Conservation (phyloP, 352 stramenopile genomes). For the Phytophthora brassicae region DNA sequence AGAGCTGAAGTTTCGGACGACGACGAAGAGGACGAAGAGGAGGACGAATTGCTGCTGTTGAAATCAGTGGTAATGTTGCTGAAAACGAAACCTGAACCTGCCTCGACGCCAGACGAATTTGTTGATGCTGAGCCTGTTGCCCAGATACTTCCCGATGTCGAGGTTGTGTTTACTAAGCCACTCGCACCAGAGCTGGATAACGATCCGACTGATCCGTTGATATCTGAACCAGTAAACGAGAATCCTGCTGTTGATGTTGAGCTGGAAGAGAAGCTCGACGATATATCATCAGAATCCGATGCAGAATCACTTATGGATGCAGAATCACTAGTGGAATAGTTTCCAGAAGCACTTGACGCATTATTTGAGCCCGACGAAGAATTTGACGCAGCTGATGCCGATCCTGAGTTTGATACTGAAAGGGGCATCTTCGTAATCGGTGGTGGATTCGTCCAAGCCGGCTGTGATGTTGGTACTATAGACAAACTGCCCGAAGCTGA, state of each 20-base stretch:
- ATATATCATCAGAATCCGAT: constrained; percentile 9
- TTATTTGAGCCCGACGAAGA: not conserved
- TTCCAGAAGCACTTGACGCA: not conserved
- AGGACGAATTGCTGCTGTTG: constrained; percentile 9
- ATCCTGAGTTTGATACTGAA: constrained; percentile 9
- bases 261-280: constrained; percentile 4
- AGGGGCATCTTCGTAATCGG: constrained; percentile 15
- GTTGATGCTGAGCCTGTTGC: constrained; percentile 3
- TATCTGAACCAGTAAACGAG: not conserved
- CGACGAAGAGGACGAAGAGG: constrained; percentile 10
- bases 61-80: not conserved
- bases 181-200: constrained; percentile 6
- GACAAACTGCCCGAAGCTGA: constrained; percentile 9
- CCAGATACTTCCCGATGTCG: constrained; percentile 1
- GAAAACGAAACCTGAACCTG: constrained; percentile 11
- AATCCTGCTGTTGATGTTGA: not conserved
- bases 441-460: constrained; percentile 14
- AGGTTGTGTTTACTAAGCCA: not conserved
- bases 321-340: constrained; percentile 4
- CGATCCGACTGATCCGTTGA: constrained; percentile 8
- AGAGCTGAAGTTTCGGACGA: constrained; percentile 13
- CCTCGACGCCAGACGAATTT: not conserved
- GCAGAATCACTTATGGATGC: constrained; percentile 7
- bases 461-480: constrained; percentile 3
- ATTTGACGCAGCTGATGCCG: constrained; percentile 6